A percentile compares a stretch with the other conserved stretches of the same genome.
phyloP scores from a whole-genome alignment of 2,329 filamentous ascomycete genomes.

The Talaromyces sp. region DNA sequence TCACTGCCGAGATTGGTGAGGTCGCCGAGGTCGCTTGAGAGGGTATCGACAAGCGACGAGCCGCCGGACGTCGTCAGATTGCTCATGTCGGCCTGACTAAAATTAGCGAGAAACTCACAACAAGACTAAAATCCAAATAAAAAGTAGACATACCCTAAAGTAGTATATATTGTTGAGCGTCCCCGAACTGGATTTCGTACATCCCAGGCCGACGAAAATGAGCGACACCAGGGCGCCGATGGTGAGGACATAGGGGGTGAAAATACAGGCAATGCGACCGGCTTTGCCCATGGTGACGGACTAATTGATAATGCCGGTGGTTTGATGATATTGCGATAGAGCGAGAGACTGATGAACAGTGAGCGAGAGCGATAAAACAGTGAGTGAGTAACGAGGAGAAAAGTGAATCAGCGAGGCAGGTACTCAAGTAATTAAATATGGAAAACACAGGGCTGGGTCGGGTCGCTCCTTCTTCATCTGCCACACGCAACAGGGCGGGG shows the following conservation, averaged over 20 bases:
- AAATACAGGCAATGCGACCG: constrained; percentile 80
- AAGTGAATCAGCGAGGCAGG: too few species aligned
- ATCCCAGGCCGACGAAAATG: constrained; percentile 53
- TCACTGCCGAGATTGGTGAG: constrained; percentile 17
- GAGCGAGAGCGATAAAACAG: background rate
- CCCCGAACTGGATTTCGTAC: constrained; percentile 45
- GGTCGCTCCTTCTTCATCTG: background rate
- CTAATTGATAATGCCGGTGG: background rate
- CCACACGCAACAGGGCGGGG: background rate
- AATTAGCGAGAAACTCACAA: background rate
- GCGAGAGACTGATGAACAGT: background rate
- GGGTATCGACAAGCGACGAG: constrained; percentile 12
- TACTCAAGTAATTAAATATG: too few species aligned
- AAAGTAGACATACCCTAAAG: constrained; percentile 31
- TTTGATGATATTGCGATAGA: too few species aligned
- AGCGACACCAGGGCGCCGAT: constrained; percentile 69
- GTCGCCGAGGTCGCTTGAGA: constrained; percentile 10
- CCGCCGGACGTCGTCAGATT: constrained; percentile 52
- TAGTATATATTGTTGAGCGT: constrained; percentile 53
- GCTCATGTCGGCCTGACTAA: constrained; percentile 50
- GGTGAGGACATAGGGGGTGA: constrained; percentile 77
- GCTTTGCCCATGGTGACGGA: constrained; percentile 56
- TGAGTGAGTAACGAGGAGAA: too few species aligned
- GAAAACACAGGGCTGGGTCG: too few species aligned
- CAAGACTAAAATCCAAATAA: too few species aligned